A percentile compares a stretch with the other conserved stretches of the same genome.
phyloP scores from a whole-genome alignment of 2,329 filamentous ascomycete species.

The Torrubiellomyces zombiae region DNA sequence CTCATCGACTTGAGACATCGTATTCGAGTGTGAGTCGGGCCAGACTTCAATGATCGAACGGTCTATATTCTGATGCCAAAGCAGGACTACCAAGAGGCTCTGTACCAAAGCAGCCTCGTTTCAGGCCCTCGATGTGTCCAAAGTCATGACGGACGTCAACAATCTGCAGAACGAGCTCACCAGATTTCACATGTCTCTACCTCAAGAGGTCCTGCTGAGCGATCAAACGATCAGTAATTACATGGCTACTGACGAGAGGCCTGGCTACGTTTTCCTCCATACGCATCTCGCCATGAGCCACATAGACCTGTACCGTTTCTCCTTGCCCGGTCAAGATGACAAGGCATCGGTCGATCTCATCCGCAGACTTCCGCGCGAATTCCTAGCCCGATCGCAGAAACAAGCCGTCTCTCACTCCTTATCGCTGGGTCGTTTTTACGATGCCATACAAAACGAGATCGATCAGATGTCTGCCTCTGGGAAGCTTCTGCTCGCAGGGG shows the following conservation, averaged over 20 bases:
- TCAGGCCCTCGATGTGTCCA: conserved; percentile 16
- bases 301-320: conserved; percentile 22
- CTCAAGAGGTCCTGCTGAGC: conserved; percentile 15
- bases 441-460: conserved; percentile 14
- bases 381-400: conserved; percentile 18
- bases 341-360: conserved; percentile 15
- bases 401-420: conserved; percentile 23
- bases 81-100: conserved; percentile 12
- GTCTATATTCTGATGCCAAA: not conserved
- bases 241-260: conserved; percentile 13
- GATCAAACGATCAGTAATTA: conserved; percentile 17
- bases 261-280: conserved; percentile 21
- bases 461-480: conserved; percentile 10
- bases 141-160: conserved; percentile 20
- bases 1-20: conserved; percentile 20
- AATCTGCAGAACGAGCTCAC: conserved; percentile 20
- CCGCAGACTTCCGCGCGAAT: conserved; percentile 17
- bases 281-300: conserved; percentile 18
- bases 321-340: conserved; percentile 18
- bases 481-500: conserved; percentile 12
- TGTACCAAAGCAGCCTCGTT: conserved; percentile 6
- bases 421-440: conserved; percentile 18
- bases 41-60: too few species aligned
- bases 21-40: conserved; percentile 17
- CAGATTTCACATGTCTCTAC: conserved; percentile 18